These are phyloP conservation scores for Skeletonema tropicum DNA, from an alignment of 108 stramenopile genomes.

Conservation along the genomic window DNA sequence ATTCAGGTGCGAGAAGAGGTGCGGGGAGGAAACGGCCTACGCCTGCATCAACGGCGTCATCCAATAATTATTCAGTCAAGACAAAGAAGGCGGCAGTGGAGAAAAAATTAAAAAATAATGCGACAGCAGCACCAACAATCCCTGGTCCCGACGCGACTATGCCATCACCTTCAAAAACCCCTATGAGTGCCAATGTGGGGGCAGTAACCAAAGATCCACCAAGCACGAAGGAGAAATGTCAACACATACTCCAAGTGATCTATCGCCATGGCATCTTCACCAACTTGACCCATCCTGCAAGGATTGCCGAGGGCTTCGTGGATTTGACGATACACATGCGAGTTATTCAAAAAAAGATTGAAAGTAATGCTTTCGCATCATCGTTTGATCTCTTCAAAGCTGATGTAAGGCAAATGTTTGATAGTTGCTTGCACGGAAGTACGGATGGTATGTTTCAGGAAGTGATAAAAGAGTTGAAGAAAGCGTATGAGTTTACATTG, in stretches of 20 bases:
- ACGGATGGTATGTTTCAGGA: neutral
- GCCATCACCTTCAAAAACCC: neutral
- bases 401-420: neutral
- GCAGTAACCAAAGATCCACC: neutral
- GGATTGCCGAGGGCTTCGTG: neutral
- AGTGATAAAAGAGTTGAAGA: conserved; percentile 2
- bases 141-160: neutral
- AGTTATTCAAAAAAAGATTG: conserved; percentile 1
- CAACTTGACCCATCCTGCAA: neutral
- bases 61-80: neutral
- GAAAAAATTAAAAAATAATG: neutral
- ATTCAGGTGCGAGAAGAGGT: conserved; percentile 17
- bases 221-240: neutral
- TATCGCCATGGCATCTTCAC: neutral
- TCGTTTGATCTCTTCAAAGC: neutral
- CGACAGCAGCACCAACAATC: neutral
- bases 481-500: neutral
- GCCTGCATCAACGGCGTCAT: neutral
- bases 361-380: neutral
- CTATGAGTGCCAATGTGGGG: neutral
- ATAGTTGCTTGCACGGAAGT: neutral
- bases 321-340: conserved; percentile 2
- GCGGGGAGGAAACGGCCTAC: conserved; percentile 6
- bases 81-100: neutral
- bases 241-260: neutral